Conservation (phyloP, 2,329 filamentous ascomycete genomes). For the Hymenoscyphus linearis region DNA sequence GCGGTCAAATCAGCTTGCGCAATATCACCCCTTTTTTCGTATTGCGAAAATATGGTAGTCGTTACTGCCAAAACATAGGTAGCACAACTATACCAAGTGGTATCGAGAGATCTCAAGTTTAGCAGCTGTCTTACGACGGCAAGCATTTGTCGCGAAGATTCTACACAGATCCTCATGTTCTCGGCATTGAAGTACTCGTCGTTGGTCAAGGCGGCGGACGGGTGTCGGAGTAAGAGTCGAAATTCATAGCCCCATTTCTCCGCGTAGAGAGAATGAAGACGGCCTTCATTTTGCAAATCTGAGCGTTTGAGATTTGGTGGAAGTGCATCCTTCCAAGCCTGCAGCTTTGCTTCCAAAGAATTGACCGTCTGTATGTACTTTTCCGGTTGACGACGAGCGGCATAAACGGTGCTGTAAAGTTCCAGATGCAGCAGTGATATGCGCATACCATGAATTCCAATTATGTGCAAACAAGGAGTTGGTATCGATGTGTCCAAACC, state of each 20-base stretch:
- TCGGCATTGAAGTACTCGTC: conserved; percentile 53
- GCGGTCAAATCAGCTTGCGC: conserved; percentile 51
- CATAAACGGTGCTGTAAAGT: conserved; percentile 72
- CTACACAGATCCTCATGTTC: conserved; percentile 61
- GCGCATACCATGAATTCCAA: conserved; percentile 61
- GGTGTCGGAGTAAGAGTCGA: conserved; percentile 55
- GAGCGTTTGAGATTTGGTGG: conserved; percentile 54
- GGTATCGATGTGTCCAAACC: conserved; percentile 52
- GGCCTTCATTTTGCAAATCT: conserved; percentile 37
- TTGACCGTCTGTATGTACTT: conserved; percentile 60
- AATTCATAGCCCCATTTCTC: conserved; percentile 52
- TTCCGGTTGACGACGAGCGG: conserved; percentile 56
- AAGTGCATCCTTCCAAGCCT: conserved; percentile 57
- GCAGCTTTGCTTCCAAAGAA: conserved; percentile 59
- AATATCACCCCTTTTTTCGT: conserved; percentile 58
- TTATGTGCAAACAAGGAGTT: conserved; percentile 60
- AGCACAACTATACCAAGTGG: conserved; percentile 71
- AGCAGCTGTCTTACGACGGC: conserved; percentile 53
- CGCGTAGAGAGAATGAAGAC: conserved; percentile 49
- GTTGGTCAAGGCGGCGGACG: conserved; percentile 51
- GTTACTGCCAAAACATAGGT: conserved; percentile 70
- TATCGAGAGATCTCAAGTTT: conserved; percentile 64
- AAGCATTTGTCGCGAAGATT: conserved; percentile 60
- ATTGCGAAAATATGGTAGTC: conserved; percentile 64
- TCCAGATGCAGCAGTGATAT: conserved; percentile 64